phyloP scores from a whole-genome alignment of 2,329 filamentous ascomycete species.

The Cryoendolithus antarcticus region DNA sequence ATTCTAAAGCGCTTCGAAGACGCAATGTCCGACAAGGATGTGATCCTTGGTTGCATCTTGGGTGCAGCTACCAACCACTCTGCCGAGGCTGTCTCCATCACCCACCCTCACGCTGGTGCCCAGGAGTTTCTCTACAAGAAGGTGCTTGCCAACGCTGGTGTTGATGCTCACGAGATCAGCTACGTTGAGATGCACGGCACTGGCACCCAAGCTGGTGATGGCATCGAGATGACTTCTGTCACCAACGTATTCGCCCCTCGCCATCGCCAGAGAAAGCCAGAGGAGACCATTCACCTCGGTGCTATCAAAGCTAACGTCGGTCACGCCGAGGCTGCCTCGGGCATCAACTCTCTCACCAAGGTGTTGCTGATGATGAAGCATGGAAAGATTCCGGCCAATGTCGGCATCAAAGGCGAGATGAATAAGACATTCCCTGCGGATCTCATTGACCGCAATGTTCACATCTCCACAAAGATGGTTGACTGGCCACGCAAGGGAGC shows the following conservation, averaged over 20 bases:
- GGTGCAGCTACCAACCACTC: conserved; percentile 71
- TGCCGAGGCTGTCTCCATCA: conserved; percentile 69
- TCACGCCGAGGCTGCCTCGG: conserved; percentile 42
- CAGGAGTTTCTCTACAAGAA: conserved; percentile 60
- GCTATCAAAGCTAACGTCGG: conserved; percentile 45
- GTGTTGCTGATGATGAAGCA: conserved; percentile 43
- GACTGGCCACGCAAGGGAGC: conserved; percentile 35
- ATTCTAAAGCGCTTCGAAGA: conserved; percentile 71
- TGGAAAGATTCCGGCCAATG: conserved; percentile 41
- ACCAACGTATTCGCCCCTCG: conserved; percentile 49
- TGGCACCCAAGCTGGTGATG: conserved; percentile 74
- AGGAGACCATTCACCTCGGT: conserved; percentile 40
- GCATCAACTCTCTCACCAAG: conserved; percentile 42
- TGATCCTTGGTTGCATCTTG: conserved; percentile 59
- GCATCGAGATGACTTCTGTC: conserved; percentile 69
- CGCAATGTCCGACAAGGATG: conserved; percentile 62
- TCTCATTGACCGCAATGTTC: conserved; percentile 38
- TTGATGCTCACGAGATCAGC: conserved; percentile 64
- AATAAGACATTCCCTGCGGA: conserved; percentile 45
- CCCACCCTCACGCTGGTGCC: conserved; percentile 65
- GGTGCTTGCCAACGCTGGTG: conserved; percentile 58
- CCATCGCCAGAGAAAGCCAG: conserved; percentile 35
- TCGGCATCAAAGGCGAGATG: conserved; percentile 43
- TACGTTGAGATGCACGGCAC: conserved; percentile 89
- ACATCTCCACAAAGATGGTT: conserved; percentile 36